Conservation (phyloP, 2,329 filamentous ascomycete genomes). For the Clathrospora elynae region DNA sequence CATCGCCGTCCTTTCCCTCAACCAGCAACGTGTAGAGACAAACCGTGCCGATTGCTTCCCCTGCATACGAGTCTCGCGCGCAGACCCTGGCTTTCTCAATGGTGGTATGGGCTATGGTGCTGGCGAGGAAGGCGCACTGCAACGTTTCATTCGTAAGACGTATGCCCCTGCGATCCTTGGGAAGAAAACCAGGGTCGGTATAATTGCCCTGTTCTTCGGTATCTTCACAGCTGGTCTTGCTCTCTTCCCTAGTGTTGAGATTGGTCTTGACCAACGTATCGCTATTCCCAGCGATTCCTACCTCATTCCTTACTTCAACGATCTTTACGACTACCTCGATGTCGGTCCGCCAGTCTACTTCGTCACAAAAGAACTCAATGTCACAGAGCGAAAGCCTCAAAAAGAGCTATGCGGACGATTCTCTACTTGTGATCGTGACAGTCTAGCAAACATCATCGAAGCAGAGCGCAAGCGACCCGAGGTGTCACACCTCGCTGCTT, state of each 20-base stretch:
- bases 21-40: slow-evolving; percentile 88
- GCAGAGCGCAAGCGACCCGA: slow-evolving; percentile 90
- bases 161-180: slow-evolving; percentile 84
- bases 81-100: slow-evolving; percentile 69
- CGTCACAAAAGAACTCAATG: slow-evolving; percentile 80
- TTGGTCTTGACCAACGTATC: slow-evolving; percentile 92
- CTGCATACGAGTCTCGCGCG: slow-evolving; percentile 79
- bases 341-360: slow-evolving; percentile 96
- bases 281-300: slow-evolving; percentile 94
- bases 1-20: slow-evolving; percentile 85
- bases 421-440: slow-evolving; percentile 82
- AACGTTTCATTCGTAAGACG: slow-evolving; percentile 85
- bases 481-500: slow-evolving; percentile 84
- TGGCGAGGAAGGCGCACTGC: slow-evolving; percentile 81
- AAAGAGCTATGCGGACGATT: slow-evolving; percentile 89
- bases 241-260: slow-evolving; percentile 78
- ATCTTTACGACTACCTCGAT: slow-evolving; percentile 90
- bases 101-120: slow-evolving; percentile 69
- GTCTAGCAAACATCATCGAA: slow-evolving; percentile 87
- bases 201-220: slow-evolving; percentile 83
- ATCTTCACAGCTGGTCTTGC: slow-evolving; percentile 85
- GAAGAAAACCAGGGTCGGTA: slow-evolving; percentile 75
- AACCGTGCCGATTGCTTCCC: slow-evolving; percentile 90
- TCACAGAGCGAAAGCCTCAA: slow-evolving; percentile 75
- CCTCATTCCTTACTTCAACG: slow-evolving; percentile 94